Evolutionary conservation across 257 asterid species (phyloP), one percentile per base, ranked within the genome.

Genomic region (Nicotiana noctiflora): DNA sequence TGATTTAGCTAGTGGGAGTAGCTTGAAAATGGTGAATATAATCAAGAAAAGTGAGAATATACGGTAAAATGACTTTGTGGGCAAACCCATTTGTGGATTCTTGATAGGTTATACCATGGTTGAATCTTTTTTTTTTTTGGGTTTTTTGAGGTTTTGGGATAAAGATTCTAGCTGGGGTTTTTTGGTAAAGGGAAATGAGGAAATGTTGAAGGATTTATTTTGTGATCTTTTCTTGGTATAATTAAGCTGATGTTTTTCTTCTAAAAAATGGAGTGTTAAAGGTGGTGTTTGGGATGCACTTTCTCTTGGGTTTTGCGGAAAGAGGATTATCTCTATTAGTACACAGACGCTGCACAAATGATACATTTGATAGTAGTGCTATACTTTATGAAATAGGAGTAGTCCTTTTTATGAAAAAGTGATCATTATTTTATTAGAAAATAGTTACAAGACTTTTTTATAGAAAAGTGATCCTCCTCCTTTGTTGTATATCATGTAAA

Each of bases 1-100:
- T 77, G 98, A 90, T 81, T 85, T 72, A 77, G 95, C 86, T 14
- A 21, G 87, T 60, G 92, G 85, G 80, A 82, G 78, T 85, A 86
- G 89, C 82, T 57, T 82, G 55, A 89, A 81, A 66, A 87, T 67
- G 85, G 89, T 64, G 31, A 87, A 61, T 74, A 86, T 65, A 82
- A 77, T 32, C 49, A 88, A 78, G 17, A 89, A 84, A 15, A 86
- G 75, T 68, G 67, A 87, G 78, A 86, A 81, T 2, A 83, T 82
- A 37, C 44, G 6, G 83, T 85, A 85, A 70, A 82, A 87, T 84
- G 77, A 34, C 37, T 44, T 70, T 70, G 77, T 21, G 13, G 59
- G 21, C 59, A 70, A 21, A 12, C 37, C 59, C 77, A 70, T 70
- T 70, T 40, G 34, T 53, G 18, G 59, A 53, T 53, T 53, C 59